These are phyloP conservation scores for Hirsutella rhossiliensis DNA, from an alignment of 2,329 filamentous ascomycete genomes.

Conservation along the genomic window DNA sequence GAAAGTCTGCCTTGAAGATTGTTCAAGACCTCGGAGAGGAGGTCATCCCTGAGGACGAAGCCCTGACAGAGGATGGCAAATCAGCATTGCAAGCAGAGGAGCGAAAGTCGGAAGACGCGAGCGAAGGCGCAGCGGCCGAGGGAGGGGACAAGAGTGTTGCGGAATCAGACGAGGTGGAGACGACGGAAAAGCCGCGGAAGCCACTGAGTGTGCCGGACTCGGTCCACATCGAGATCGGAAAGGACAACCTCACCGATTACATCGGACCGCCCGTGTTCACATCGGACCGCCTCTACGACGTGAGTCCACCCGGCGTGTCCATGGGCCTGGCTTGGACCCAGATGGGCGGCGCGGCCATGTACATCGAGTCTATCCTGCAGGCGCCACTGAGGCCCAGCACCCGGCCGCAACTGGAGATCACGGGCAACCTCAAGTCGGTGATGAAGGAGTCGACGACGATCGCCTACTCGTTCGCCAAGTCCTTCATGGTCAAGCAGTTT, in stretches of 20 bases:
- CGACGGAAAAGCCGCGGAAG: conserved; percentile 57
- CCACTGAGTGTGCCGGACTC: conserved; percentile 73
- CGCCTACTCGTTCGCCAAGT: conserved; percentile 92
- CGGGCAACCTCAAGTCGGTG: conserved; percentile 86
- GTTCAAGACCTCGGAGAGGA: conserved; percentile 88
- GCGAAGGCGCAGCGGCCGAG: conserved; percentile 19
- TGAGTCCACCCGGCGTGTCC: conserved; percentile 82
- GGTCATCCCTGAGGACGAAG: conserved; percentile 66
- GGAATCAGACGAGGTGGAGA: conserved; percentile 23
- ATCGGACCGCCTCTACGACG: conserved; percentile 87
- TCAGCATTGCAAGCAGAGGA: conserved; percentile 57
- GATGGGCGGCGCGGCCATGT: conserved; percentile 91
- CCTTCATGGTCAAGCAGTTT: conserved; percentile 72
- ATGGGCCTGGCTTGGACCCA: conserved; percentile 99
- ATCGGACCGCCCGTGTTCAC: conserved; percentile 94
- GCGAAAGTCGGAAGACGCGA: conserved; percentile 54
- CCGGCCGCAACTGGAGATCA: conserved; percentile 73
- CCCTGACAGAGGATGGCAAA: conserved; percentile 77
- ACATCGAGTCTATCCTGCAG: conserved; percentile 93
- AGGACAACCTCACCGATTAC: conserved; percentile 89
- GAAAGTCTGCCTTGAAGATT: conserved; percentile 94
- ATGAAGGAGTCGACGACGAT: conserved; percentile 98
- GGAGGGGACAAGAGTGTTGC: conserved; percentile 13
- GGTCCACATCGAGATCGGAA: conserved; percentile 77
- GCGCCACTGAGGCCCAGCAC: conserved; percentile 63